Conservation (phyloP, 1,284 basidiomycete genomes). For the Ganoderma leucocontextum region DNA sequence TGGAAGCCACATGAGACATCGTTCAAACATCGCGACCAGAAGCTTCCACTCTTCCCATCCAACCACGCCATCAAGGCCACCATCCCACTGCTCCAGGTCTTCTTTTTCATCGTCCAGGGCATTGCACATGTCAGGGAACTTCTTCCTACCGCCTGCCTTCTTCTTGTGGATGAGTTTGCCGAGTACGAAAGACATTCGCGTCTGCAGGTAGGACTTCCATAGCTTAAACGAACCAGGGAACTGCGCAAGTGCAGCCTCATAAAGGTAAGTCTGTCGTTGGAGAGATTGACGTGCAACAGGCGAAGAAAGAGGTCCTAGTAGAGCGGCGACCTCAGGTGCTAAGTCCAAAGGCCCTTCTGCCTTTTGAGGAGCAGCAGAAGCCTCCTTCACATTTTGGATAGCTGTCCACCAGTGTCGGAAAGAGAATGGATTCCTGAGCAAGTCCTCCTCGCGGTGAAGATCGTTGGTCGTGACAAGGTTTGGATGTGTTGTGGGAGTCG, state of each 20-base stretch:
- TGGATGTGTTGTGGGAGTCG: conserved; percentile 81
- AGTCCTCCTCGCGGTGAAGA: conserved; percentile 92
- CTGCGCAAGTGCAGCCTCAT: conserved; percentile 89
- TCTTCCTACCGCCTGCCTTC: conserved; percentile 85
- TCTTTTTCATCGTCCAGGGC: conserved; percentile 86
- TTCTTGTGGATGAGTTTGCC: conserved; percentile 80
- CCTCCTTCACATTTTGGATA: conserved; percentile 81
- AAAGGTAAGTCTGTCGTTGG: conserved; percentile 88
- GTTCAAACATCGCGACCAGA: conserved; percentile 89
- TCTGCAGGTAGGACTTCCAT: conserved; percentile 92
- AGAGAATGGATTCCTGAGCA: conserved; percentile 92
- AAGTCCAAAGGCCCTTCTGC: conserved; percentile 57
- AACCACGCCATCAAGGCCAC: conserved; percentile 85
- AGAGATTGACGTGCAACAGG: conserved; percentile 78
- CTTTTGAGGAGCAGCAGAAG: conserved; percentile 64
- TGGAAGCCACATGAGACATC: conserved; percentile 94
- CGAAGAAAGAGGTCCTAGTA: conserved; percentile 81
- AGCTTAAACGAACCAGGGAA: conserved; percentile 94
- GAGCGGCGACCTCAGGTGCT: conserved; percentile 54
- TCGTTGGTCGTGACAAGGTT: conserved; percentile 82
- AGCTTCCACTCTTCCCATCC: conserved; percentile 97
- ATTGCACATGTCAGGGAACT: conserved; percentile 88
- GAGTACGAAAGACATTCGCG: conserved; percentile 87
- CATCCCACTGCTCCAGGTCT: conserved; percentile 83
- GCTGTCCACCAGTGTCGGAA: conserved; percentile 93